Conservation (phyloP, 371 early-diverging fungal genomes). For the Funneliformis caledonium region DNA sequence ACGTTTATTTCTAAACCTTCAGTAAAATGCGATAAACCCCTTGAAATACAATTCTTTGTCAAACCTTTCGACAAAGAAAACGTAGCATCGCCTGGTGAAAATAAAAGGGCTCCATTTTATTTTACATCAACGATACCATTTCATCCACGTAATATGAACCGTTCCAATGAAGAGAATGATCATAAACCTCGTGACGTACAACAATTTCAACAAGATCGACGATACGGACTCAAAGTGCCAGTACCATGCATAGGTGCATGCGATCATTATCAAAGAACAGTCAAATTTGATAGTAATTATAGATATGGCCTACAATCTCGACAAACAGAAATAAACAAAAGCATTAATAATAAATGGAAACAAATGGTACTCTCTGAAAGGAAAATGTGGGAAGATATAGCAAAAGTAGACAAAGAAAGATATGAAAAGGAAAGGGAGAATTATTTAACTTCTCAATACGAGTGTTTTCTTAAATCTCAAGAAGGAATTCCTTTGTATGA, state of each 20-base stretch:
- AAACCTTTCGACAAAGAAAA: background rate
- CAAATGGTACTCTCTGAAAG: background rate
- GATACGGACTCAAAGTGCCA: constrained; percentile 16
- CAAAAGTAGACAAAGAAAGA: background rate
- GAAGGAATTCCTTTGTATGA: background rate
- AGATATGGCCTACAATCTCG: background rate
- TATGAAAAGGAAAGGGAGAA: constrained; percentile 7
- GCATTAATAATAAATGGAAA: constrained; percentile 21
- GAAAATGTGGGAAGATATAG: constrained; percentile 6
- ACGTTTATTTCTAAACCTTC: background rate
- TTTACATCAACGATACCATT: background rate
- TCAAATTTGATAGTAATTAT: background rate
- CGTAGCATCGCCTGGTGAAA: background rate
- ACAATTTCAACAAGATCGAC: background rate
- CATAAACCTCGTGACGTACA: background rate
- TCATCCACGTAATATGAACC: background rate
- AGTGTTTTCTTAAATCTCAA: constrained; percentile 24
- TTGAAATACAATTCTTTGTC: background rate
- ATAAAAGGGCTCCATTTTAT: background rate
- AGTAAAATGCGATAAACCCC: background rate
- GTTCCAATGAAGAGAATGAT: background rate
- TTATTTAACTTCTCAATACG: constrained; percentile 1
- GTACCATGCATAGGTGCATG: background rate
- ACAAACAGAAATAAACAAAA: background rate
- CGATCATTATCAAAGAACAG: background rate